Evolutionary conservation across 345 rosid species (phyloP).

Genomic region (Arabidopsis thaliana): TAIR10.1 NC_003071.7:14124001-14124500

Average conservation of each 20-base stretch:
- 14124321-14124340: slow-evolving; percentile 84
- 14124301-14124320: slow-evolving; percentile 65
- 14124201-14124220: slow-evolving; percentile 71
- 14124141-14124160: slow-evolving; percentile 77
- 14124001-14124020: slow-evolving; percentile 49
- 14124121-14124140: slow-evolving; percentile 89
- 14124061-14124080: slow-evolving; percentile 77
- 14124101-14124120: slow-evolving; percentile 82
- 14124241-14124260: slow-evolving; percentile 73
- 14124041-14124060: slow-evolving; percentile 82
- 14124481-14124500: neutral
- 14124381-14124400: neutral
- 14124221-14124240: slow-evolving; percentile 74
- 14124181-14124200: slow-evolving; percentile 96
- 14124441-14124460: neutral
- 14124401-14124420: neutral
- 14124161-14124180: slow-evolving; percentile 94
- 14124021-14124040: slow-evolving; percentile 56
- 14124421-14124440: too few relatives aligned
- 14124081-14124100: slow-evolving; percentile 92
- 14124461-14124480: neutral
- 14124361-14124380: slow-evolving; percentile 13
- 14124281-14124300: slow-evolving; percentile 87
- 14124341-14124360: slow-evolving; percentile 73
- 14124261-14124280: slow-evolving; percentile 70